These are phyloP conservation scores for Cryptomeria japonica DNA, from an alignment of 75 land plant genomes.

Conservation along the genomic window DNA sequence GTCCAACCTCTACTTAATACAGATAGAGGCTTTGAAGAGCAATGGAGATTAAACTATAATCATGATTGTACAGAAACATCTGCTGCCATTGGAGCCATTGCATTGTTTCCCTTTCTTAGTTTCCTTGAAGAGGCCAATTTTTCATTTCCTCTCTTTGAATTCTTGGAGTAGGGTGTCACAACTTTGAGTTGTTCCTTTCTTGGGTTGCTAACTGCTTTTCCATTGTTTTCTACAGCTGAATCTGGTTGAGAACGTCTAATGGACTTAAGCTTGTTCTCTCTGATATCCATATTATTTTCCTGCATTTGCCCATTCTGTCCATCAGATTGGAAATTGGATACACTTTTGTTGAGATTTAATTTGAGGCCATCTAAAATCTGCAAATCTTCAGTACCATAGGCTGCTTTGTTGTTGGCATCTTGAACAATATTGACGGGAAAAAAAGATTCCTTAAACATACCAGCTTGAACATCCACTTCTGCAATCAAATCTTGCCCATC, in stretches of 20 bases:
- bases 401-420: not conserved
- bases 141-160: conserved; percentile 11
- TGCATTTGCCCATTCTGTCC: not conserved
- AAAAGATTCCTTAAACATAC: not conserved
- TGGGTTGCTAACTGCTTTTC: not conserved
- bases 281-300: not conserved
- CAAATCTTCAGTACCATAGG: not conserved
- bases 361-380: not conserved
- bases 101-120: not conserved
- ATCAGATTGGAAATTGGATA: not conserved
- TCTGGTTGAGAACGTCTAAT: conserved; percentile 5
- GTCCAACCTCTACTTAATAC: conserved; percentile 1
- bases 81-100: not conserved
- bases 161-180: not conserved
- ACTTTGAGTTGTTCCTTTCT: conserved; percentile 8
- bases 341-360: not conserved
- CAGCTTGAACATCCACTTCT: not conserved
- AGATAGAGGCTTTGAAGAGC: not conserved
- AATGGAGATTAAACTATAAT: conserved; percentile 10
- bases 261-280: not conserved
- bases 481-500: not conserved
- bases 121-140: not conserved
- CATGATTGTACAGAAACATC: conserved; percentile 13
- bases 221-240: conserved; percentile 6
- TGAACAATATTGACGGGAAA: not conserved